Base-by-base conservation (phyloP, 2,329 filamentous ascomycete genomes). In the Epichloe aotearoae region DNA sequence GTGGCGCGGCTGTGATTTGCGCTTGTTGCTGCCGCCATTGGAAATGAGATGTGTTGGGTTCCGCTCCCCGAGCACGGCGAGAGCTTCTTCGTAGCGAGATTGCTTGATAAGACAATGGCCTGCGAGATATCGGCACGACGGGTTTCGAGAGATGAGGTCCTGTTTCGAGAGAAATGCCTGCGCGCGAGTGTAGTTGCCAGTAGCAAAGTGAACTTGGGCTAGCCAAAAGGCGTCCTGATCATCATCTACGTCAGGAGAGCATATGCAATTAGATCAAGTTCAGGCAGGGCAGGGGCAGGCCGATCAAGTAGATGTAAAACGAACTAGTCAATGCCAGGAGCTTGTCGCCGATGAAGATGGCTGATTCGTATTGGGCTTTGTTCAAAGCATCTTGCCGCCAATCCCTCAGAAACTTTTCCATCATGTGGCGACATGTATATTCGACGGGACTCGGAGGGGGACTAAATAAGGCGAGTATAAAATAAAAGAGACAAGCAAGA, bases 301-400 rank as follows among this genome's bases (percentile, higher is more conserved):
- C 19, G 43, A 36, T 8, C 14, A n/a, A 2, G 3, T 23, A 5
- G 14, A 4, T 38, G 36, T n/a, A 33, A n/a, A 39, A 68, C 80
- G 58, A 69, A 96, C 91, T 88, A 38, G 91, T 97, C 62, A 98
- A 74, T 52, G 93, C 93, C 52, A 97, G 77, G 59, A 98, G 76
- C 73, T 98, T 98, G 76, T 98, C 93, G 56, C 89, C 93, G 57
- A 97, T 88, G 66, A 95, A 97, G 60, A 97, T 91, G 63, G 93
- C 93, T 36, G 91, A 88, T 57, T 97, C 91, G 67, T 96, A 90
- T 66, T 98, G 93, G 57, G 93, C 88, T 68, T 94, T 93, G 70
- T 95, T 91, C 62, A 95, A 75, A 64, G 91, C 90, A 73, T 96
- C 89, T 70, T 95, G 88, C 64, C 90, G 81, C 93, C 93, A 98